phyloP scores from a whole-genome alignment of 139 green algal genomes.

The Monoraphidium neglectum region DNA sequence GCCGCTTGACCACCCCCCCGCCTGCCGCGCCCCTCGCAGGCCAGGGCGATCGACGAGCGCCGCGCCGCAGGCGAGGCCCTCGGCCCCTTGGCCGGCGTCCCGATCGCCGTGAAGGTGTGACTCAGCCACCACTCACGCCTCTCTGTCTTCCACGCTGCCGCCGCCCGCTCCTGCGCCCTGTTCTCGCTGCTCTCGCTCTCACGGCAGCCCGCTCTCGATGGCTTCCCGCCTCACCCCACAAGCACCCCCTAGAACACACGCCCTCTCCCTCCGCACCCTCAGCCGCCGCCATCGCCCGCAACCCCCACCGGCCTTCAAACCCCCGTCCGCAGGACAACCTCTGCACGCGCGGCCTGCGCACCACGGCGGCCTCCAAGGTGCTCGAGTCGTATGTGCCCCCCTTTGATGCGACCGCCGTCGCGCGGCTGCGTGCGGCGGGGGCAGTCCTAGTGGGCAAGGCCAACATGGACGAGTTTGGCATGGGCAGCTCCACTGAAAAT shows the following conservation, averaged over 20 bases:
- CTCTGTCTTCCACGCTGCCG: too few species aligned
- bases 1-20: background rate
- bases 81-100: slow-evolving; percentile 75
- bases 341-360: slow-evolving; percentile 80
- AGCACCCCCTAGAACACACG: background rate
- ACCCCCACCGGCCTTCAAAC: background rate
- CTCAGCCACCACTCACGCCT: too few species aligned
- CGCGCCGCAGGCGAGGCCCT: slow-evolving; percentile 43
- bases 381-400: slow-evolving; percentile 75
- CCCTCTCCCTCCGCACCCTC: background rate
- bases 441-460: slow-evolving; percentile 93
- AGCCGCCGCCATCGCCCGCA: background rate
- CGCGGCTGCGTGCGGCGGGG: slow-evolving; percentile 70
- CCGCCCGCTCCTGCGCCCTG: too few species aligned
- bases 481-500: slow-evolving; percentile 94
- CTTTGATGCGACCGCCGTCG: slow-evolving; percentile 79
- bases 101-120: slow-evolving; percentile 86
- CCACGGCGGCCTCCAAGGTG: slow-evolving; percentile 83
- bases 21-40: slow-evolving; percentile 37
- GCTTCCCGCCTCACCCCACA: background rate
- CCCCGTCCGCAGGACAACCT: slow-evolving; percentile 91
- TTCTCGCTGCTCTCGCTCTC: too few species aligned
- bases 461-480: slow-evolving; percentile 99
- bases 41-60: slow-evolving; percentile 51
- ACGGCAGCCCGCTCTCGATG: too few species aligned